Conservation (phyloP, 306 rosid species). For the Dryas octopetala region DNA sequence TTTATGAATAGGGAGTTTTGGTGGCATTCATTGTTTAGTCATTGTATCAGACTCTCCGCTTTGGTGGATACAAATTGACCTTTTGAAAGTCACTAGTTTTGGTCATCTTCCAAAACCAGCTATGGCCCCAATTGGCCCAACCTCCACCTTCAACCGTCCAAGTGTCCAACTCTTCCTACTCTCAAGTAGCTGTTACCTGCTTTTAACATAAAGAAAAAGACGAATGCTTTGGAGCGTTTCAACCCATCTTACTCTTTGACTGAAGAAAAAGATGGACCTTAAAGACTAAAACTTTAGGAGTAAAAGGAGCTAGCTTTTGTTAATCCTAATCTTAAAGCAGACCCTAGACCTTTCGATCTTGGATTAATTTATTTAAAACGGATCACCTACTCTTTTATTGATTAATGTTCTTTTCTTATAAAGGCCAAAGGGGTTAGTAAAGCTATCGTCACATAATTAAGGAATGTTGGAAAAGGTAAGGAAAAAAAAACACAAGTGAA, state of each 20-base stretch:
- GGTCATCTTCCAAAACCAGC: slow-evolving; percentile 51
- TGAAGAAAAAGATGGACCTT: slow-evolving; percentile 25
- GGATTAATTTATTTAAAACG: slow-evolving; percentile 23
- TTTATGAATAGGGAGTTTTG: no score
- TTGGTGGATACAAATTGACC: neutral
- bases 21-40: neutral
- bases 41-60: neutral
- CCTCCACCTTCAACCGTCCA: slow-evolving; percentile 33
- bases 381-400: slow-evolving; percentile 33
- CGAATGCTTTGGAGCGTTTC: slow-evolving; percentile 42
- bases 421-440: slow-evolving; percentile 32
- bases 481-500: slow-evolving; percentile 12
- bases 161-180: neutral
- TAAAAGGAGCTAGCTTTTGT: slow-evolving; percentile 14
- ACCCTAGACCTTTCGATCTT: slow-evolving; percentile 39
- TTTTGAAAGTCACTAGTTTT: slow-evolving; percentile 16
- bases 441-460: slow-evolving; percentile 33
- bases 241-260: slow-evolving; percentile 26
- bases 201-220: slow-evolving; percentile 38
- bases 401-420: slow-evolving; percentile 17
- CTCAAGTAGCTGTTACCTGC: slow-evolving; percentile 25
- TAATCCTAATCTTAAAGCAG: slow-evolving; percentile 20
- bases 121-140: slow-evolving; percentile 48
- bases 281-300: slow-evolving; percentile 1
- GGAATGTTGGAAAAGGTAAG: slow-evolving; percentile 27